Base-by-base conservation (phyloP, 1,139 yeast genomes). In the Blastobotrys arbuscula region DNA sequence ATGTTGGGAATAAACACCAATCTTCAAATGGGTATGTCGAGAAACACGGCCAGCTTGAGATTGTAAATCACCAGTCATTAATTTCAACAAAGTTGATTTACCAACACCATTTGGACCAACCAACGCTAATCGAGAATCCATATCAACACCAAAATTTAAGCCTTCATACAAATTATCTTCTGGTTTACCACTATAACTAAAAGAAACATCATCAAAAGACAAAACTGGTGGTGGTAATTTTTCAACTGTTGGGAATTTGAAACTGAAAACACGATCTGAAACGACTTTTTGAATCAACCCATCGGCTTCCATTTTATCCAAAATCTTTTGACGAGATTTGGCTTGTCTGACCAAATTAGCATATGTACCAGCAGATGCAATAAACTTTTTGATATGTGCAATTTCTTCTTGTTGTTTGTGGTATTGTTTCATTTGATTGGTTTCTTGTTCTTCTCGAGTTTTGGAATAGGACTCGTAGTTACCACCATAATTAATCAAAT, bases 91-190 rank as follows among this genome's bases (percentile, higher is more conserved):
- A 21, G 99, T 92, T 48, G 97, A 90, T 73, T 92, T 92, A 77
- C 98, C 98, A 61, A 92, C 90, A 85, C 99, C 99, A 72, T 92
- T 92, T 67, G 98, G 97, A 40, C 99, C 99, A 54, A 92, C 98
- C 52, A 92, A 78, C 42, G 98, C 98, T 64, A 90, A 83, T 76
- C 99, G 84, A 38, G 97, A 89, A 72, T 92, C 99, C 97, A 92
- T 90, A 77, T 94, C 98, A 56, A 92, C 92, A 84, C 98, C 98
- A 62, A 92, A 92, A 67, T 89, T 94, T 67, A 92, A 79, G 68
- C 86, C 72, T 67, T 86, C 89, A 72, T 92, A 92, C 63, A 92
- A 77, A 71, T 90, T 85, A 70, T 92, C 85, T 72, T 87, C 96
- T 48, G 78, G 71, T 20, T 85, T 83, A 61, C 95, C 97, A 61